These are phyloP conservation scores for Cercospora sp. DNA, from an alignment of 2,329 filamentous ascomycete genomes.

Conservation along the genomic window DNA sequence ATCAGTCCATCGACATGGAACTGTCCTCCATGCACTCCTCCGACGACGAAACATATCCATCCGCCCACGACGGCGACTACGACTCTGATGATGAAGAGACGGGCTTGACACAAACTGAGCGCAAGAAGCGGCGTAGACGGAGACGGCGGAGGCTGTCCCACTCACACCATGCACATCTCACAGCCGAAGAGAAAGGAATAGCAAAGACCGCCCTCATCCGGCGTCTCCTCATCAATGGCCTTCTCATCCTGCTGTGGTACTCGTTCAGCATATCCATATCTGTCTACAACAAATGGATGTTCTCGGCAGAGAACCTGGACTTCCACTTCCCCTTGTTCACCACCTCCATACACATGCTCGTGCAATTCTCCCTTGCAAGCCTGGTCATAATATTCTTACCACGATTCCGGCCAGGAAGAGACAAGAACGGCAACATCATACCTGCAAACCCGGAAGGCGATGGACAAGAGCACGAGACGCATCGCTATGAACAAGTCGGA, in stretches of 20 bases:
- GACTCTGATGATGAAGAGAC: conserved; percentile 74
- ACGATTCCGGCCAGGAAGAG: conserved; percentile 69
- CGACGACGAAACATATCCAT: conserved; percentile 1
- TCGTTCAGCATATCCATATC: conserved; percentile 91
- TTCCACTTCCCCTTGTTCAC: conserved; percentile 96
- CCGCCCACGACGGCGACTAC: conserved; percentile 10
- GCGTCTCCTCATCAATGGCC: conserved; percentile 69
- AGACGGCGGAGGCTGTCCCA: conserved; percentile 66
- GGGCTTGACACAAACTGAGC: conserved; percentile 72
- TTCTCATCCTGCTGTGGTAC: conserved; percentile 84
- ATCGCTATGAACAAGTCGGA: conserved; percentile 24
- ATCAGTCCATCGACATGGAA: conserved; percentile 24
- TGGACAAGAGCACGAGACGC: neutral
- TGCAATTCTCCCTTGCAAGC: conserved; percentile 81
- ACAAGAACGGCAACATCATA: conserved; percentile 16
- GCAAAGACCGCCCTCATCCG: conserved; percentile 73
- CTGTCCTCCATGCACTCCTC: conserved; percentile 25
- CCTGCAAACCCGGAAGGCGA: neutral
- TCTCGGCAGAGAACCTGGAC: conserved; percentile 77
- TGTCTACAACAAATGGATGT: conserved; percentile 99
- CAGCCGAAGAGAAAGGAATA: conserved; percentile 67
- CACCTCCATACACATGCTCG: conserved; percentile 91
- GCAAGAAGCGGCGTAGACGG: conserved; percentile 61
- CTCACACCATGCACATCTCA: conserved; percentile 63
- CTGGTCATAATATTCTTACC: conserved; percentile 81